Base-by-base conservation (phyloP, 306 rosid genomes). In the Begonia fuchsioides region DNA sequence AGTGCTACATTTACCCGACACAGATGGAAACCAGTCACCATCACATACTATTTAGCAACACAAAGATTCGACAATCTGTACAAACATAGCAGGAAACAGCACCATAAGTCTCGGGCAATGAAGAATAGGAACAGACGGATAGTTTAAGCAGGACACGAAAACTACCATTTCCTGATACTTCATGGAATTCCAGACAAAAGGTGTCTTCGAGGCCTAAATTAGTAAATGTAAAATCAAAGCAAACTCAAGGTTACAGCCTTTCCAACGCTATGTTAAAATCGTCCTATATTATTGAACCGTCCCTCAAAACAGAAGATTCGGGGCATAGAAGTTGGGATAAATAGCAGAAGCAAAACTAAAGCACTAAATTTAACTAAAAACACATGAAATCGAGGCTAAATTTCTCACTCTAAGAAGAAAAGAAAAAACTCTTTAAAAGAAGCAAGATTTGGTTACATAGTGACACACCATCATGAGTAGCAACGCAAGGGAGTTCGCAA, bases 401-500 rank as follows among this genome's bases (percentile, higher is more conserved):
- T n/a, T n/a, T 10, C 45, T n/a, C 14, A n/a, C 57, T 26, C 12
- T 39, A 19, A 45, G 2, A 13, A 32, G 6, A 46, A 3, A n/a
- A 32, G 6, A 46, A 15, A 38, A 14, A 0, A 46, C n/a, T n/a
- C n/a, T n/a, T n/a, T n/a, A n/a, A 32, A 56, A 11, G 13, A 9
- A 10, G 41, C 6, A 17, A 17, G 1, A 55, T 6, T 38, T 44
- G 17, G 45, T 11, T 41, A 6, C 4, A n/a, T n/a, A n/a, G 39
- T 1, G 11, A 2, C 26, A 12, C 15, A 79, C 96, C 80, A 44
- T 62, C 8, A 71, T 9, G 44, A 87, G 52, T 72, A 82, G 59
- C 65, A 43, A 72, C 56, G 73, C 69, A 54, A 81, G 72, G 38
- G 86, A 74, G 54, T 76, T 79, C 6, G 48, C 65, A 47, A 76